phyloP scores from a whole-genome alignment of 2,329 filamentous ascomycete species.

The Phoma sp. region DNA sequence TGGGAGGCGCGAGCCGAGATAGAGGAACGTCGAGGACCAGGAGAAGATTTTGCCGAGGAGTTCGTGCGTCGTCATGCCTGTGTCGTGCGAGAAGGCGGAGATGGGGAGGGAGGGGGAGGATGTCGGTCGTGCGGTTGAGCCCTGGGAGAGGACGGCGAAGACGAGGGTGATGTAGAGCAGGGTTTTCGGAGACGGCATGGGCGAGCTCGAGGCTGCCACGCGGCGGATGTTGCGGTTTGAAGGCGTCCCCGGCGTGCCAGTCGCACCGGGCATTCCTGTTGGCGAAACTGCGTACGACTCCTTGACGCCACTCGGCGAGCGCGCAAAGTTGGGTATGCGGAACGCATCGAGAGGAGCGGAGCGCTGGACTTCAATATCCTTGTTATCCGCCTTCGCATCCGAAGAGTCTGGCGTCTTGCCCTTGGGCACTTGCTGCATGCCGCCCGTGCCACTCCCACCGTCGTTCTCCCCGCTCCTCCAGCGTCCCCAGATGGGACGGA shows the following conservation, averaged over 20 bases:
- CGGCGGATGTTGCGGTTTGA: slow-evolving; percentile 41
- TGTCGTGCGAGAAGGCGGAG: slow-evolving; percentile 28
- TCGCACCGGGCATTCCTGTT: not conserved
- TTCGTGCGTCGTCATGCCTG: slow-evolving; percentile 10
- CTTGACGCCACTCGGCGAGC: slow-evolving; percentile 35
- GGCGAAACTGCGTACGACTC: slow-evolving; percentile 35
- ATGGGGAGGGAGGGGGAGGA: slow-evolving; percentile 24
- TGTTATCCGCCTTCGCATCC: slow-evolving; percentile 21
- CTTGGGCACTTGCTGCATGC: slow-evolving; percentile 39
- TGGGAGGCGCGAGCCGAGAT: slow-evolving; percentile 53
- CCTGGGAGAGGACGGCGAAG: slow-evolving; percentile 50
- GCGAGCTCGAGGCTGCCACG: slow-evolving; percentile 48
- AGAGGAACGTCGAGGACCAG: slow-evolving; percentile 52
- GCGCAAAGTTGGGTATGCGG: slow-evolving; percentile 47
- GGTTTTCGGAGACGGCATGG: slow-evolving; percentile 54
- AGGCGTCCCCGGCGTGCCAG: slow-evolving; percentile 20
- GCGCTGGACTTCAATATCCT: slow-evolving; percentile 27
- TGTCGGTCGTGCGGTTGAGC: slow-evolving; percentile 32
- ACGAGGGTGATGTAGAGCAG: slow-evolving; percentile 55
- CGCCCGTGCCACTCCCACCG: slow-evolving; percentile 21
- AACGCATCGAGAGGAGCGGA: slow-evolving; percentile 45
- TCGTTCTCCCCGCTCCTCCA: slow-evolving; percentile 29
- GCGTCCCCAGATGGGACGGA: slow-evolving; percentile 47
- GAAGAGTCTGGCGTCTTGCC: slow-evolving; percentile 17
- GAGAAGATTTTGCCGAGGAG: slow-evolving; percentile 52